phyloP scores from a whole-genome alignment of 2,329 filamentous ascomycete genomes.

The Aspergillus floridensis region DNA sequence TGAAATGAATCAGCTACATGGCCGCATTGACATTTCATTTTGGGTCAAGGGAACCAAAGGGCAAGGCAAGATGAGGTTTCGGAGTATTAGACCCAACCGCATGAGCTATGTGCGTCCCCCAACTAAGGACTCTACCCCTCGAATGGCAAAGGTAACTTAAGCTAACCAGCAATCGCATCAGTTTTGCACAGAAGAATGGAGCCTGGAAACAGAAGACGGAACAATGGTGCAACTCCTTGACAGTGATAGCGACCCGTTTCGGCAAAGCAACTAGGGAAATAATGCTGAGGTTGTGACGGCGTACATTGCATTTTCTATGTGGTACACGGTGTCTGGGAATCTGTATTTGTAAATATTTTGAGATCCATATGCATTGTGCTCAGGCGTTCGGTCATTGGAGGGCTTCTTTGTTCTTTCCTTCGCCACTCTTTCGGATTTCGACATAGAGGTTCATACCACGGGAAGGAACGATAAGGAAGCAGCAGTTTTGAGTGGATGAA shows the following conservation, averaged over 20 bases:
- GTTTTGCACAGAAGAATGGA: slow-evolving; percentile 92
- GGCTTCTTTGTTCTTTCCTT: neutral
- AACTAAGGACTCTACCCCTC: neutral
- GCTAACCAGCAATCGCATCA: slow-evolving; percentile 29
- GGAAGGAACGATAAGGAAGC: neutral
- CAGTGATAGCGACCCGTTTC: slow-evolving; percentile 68
- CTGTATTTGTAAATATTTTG: slow-evolving; percentile 9
- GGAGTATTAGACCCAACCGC: slow-evolving; percentile 67
- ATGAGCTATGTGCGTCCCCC: slow-evolving; percentile 55
- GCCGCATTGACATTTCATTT: slow-evolving; percentile 82
- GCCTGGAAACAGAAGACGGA: slow-evolving; percentile 66
- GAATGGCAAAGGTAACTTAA: neutral
- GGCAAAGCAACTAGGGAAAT: slow-evolving; percentile 44
- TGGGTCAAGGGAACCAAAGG: slow-evolving; percentile 75
- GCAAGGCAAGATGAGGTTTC: slow-evolving; percentile 74
- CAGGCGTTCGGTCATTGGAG: slow-evolving; percentile 12
- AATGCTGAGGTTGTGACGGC: slow-evolving; percentile 27
- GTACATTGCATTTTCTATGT: slow-evolving; percentile 13
- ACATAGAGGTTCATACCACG: neutral
- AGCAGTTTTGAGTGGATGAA: neutral
- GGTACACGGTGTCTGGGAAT: neutral
- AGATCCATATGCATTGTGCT: slow-evolving; percentile 8
- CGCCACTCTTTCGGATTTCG: neutral
- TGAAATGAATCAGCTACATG: slow-evolving; percentile 90
- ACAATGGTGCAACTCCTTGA: slow-evolving; percentile 72